A percentile compares a stretch with the other conserved stretches of the same genome.
Conservation (phyloP, 768 basidiomycete genomes). For the Hortiboletus flavorubellus region DNA sequence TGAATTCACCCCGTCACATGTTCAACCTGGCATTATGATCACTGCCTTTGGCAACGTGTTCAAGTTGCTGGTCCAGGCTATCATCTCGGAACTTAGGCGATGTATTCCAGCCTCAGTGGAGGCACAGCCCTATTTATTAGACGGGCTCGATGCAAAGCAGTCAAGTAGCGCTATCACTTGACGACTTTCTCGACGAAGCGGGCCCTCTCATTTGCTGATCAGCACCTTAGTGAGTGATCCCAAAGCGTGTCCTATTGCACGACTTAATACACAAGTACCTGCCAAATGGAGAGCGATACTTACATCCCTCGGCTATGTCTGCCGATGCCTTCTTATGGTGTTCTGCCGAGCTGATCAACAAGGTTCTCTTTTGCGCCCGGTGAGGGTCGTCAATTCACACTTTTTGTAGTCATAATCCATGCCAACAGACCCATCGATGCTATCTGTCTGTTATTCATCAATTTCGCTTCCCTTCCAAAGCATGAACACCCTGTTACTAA, state of each 20-base stretch:
- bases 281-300: too few species aligned
- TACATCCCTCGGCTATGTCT: too few species aligned
- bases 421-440: background rate
- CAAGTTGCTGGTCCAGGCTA: background rate
- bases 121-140: background rate
- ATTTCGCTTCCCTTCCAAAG: slow-evolving; percentile 7
- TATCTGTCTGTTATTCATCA: background rate
- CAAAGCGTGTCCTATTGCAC: too few species aligned
- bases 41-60: slow-evolving; percentile 4
- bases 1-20: background rate
- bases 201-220: too few species aligned
- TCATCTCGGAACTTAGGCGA: background rate
- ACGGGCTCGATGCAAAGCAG: background rate
- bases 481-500: background rate
- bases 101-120: background rate
- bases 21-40: background rate
- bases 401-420: background rate
- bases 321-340: background rate
- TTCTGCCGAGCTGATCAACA: background rate
- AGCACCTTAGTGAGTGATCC: too few species aligned
- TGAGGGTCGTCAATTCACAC: background rate
- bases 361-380: background rate
- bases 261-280: too few species aligned
- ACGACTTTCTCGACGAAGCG: too few species aligned
- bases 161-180: too few species aligned